phyloP scores from a whole-genome alignment of 352 stramenopile species.

The Phytophthora fragariae region DNA sequence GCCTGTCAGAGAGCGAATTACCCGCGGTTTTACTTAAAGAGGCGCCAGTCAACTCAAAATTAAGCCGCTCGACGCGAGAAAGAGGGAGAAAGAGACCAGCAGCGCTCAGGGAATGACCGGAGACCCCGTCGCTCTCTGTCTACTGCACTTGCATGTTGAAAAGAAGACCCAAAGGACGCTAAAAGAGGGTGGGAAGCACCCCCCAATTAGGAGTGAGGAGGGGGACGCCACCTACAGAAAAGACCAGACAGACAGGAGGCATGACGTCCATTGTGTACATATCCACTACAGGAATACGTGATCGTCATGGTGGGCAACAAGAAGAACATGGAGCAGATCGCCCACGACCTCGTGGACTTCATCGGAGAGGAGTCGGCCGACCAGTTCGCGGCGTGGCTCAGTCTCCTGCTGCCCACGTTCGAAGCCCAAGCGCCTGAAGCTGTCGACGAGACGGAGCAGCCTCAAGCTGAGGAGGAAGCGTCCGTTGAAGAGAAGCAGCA shows the following conservation, averaged over 20 bases:
- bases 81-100: neutral
- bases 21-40: neutral
- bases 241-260: conserved; percentile 30
- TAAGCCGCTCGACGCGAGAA: neutral
- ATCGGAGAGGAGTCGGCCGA: conserved; percentile 82
- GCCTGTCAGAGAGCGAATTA: conserved; percentile 1
- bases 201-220: conserved; percentile 34
- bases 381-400: conserved; percentile 79
- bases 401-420: conserved; percentile 57
- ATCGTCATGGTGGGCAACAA: conserved; percentile 90
- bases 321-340: conserved; percentile 88
- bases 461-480: conserved; percentile 16
- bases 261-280: conserved; percentile 46
- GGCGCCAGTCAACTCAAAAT: no score
- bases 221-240: conserved; percentile 25
- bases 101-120: neutral
- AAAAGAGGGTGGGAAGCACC: conserved; percentile 37
- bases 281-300: conserved; percentile 76
- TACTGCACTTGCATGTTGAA: conserved; percentile 33
- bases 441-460: neutral
- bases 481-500: conserved; percentile 19
- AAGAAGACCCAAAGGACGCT: conserved; percentile 37
- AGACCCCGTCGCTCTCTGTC: neutral
- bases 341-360: conserved; percentile 84
- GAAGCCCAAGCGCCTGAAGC: conserved; percentile 34